A percentile compares a stretch with the other conserved stretches of the same genome.
These are phyloP conservation scores for Fusarium begoniae DNA, from an alignment of 2,329 filamentous ascomycete genomes.

Conservation along the genomic window DNA sequence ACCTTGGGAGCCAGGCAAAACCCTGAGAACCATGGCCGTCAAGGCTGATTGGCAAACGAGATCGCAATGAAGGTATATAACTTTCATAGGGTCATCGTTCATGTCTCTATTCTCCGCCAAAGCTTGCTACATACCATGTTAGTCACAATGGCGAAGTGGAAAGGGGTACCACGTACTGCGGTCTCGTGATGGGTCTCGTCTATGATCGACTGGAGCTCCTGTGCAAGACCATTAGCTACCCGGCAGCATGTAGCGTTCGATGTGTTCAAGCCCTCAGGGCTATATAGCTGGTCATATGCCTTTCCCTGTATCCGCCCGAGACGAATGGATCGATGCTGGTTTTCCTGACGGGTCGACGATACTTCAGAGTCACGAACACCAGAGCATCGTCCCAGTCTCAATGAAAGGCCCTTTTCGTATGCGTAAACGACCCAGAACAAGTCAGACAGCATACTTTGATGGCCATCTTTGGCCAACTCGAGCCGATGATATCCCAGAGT, in stretches of 20 bases:
- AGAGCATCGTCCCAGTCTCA: conserved; percentile 48
- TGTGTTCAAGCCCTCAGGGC: conserved; percentile 19
- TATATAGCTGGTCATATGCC: conserved; percentile 48
- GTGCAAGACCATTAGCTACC: background rate
- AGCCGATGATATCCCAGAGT: conserved; percentile 47
- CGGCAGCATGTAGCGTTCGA: background rate
- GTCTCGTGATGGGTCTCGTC: conserved; percentile 15
- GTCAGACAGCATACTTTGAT: background rate
- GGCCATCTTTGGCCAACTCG: background rate
- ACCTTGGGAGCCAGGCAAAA: conserved; percentile 10
- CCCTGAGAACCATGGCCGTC: conserved; percentile 47
- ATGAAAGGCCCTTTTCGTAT: conserved; percentile 49
- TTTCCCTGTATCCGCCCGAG: conserved; percentile 44
- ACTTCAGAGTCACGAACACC: conserved; percentile 48
- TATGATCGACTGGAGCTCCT: conserved; percentile 16
- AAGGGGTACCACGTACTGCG: background rate
- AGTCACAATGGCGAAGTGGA: background rate
- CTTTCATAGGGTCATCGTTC: conserved; percentile 37
- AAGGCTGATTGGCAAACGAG: conserved; percentile 48
- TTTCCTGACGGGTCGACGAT: conserved; percentile 24
- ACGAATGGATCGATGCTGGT: conserved; percentile 29
- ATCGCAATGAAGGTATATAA: conserved; percentile 46
- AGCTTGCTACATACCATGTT: conserved; percentile 2
- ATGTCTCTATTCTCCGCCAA: background rate
- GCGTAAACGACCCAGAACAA: conserved; percentile 51